These are phyloP conservation scores for Amaranthus hypochondriacus DNA, from an alignment of 148 eudicot species.

Conservation along the genomic window DNA sequence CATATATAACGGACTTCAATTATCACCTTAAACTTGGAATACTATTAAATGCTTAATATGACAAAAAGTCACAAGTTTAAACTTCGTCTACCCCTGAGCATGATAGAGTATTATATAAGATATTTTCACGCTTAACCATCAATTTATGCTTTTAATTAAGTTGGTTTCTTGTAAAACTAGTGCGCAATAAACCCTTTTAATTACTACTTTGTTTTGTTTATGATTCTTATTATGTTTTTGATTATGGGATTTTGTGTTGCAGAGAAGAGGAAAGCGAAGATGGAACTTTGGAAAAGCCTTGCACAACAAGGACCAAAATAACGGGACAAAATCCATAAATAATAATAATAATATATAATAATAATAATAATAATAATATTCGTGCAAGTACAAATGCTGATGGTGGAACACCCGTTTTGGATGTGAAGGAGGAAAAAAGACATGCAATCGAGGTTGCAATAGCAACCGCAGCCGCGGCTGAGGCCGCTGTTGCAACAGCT, in stretches of 20 bases:
- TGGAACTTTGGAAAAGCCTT: conserved; percentile 55
- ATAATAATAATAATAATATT: neutral
- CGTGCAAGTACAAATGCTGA: neutral
- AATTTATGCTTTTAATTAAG: too few species aligned
- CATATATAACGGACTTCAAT: too few species aligned
- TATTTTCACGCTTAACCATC: too few species aligned
- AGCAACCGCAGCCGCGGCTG: conserved; percentile 64
- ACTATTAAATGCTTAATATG: too few species aligned
- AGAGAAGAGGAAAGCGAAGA: conserved; percentile 63
- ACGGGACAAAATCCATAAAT: neutral
- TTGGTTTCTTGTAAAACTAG: too few species aligned
- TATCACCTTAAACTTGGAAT: too few species aligned
- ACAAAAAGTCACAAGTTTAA: too few species aligned
- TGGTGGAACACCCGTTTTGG: conserved; percentile 10
- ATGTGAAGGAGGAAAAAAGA: conserved; percentile 31
- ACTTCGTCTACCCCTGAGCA: too few species aligned
- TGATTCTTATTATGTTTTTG: neutral
- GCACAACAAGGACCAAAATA: conserved; percentile 21
- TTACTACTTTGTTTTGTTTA: neutral
- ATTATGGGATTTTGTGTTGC: conserved; percentile 21
- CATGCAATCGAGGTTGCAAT: conserved; percentile 57
- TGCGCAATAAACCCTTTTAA: too few species aligned
- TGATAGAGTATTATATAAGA: too few species aligned
- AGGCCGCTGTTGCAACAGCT: conserved; percentile 70
- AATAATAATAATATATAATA: neutral